Evolutionary conservation across 164 flowering plant species (phyloP), one percentile per base, ranked within the genome.

Genomic region (Buxus sempervirens): DNA sequence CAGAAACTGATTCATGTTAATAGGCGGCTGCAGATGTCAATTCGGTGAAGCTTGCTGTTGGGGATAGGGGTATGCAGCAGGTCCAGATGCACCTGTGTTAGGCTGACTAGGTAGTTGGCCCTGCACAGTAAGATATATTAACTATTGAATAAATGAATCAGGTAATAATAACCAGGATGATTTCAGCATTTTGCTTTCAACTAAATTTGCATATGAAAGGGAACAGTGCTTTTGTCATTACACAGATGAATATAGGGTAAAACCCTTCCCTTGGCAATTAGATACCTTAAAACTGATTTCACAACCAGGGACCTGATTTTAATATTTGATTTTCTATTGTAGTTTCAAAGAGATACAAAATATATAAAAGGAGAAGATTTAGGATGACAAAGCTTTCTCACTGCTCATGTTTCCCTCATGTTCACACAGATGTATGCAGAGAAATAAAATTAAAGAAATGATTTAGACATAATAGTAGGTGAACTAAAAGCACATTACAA

Each of bases 11-110:
- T 22, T 38, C 64, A 45, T 0, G 25, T 22, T 21, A 20, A 10
- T 4, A 54, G 8, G 28, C 60, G 38, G 26, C 53, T 19, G 22
- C 5, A 24, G 3, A 5, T n/a, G 54, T 56, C 69, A 65, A 48
- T 42, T 58, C 25, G 65, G 20, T 9, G 73, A 58, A 62, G 59
- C 64, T 66, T 66, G 64, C 21, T 24, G 70, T 25, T 45, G 68
- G 9, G 63, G 63, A 53, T 53, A 41, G 23, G 58, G 58, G 20
- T 41, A 49, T 25, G 56, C 27, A 49, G 60, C 55, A 48, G 55
- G 73, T 20, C 51, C 25, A 28, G 73, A 45, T 61, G 60, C 28
- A 53, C 70, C 70, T 16, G 36, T 63, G 54, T 27, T 65, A 45
- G 19, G 67, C 58, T 62, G 55, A 38, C 20, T 21, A 21, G 67